Conservation (phyloP, 2,329 filamentous ascomycete genomes). For the Phaeosphaeriaceae sp. region DNA sequence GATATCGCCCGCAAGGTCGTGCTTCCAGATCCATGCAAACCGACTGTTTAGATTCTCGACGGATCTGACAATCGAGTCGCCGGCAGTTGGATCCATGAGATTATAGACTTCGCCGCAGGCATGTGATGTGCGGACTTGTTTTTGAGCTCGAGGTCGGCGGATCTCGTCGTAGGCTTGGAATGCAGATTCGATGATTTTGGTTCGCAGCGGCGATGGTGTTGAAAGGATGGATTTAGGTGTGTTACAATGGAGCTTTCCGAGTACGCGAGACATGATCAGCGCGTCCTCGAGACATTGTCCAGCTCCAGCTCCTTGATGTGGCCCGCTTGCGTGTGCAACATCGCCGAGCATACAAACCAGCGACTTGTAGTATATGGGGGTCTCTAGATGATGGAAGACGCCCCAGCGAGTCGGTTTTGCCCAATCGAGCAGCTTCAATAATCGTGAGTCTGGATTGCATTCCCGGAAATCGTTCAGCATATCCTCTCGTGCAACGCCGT, state of each 20-base stretch:
- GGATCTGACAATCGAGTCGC: constrained; percentile 17
- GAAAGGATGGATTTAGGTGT: constrained; percentile 2
- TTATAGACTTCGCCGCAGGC: constrained; percentile 23
- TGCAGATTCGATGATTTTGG: constrained; percentile 17
- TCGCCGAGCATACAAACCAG: constrained; percentile 35
- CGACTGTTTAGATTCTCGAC: constrained; percentile 17
- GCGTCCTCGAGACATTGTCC: constrained; percentile 39
- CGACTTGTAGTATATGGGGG: constrained; percentile 29
- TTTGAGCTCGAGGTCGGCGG: constrained; percentile 30
- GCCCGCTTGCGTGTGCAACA: constrained; percentile 32
- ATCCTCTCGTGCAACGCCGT: constrained; percentile 23
- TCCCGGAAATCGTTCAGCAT: constrained; percentile 32
- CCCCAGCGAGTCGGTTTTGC: constrained; percentile 32
- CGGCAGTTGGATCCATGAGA: constrained; percentile 9
- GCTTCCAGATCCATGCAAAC: constrained; percentile 31
- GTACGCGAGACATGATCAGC: constrained; percentile 29
- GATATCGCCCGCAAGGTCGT: constrained; percentile 25
- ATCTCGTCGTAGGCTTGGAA: constrained; percentile 32
- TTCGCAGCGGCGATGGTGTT: constrained; percentile 8
- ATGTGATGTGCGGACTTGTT: constrained; percentile 23
- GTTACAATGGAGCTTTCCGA: constrained; percentile 15
- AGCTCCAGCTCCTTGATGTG: constrained; percentile 38
- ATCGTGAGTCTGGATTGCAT: constrained; percentile 16
- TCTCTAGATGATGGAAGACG: constrained; percentile 31
- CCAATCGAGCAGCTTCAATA: constrained; percentile 19